Evolutionary conservation across 176 grass and related monocot genomes (phyloP), one percentile per base, ranked within the genome.

Genomic region (Avena eriantha): DNA sequence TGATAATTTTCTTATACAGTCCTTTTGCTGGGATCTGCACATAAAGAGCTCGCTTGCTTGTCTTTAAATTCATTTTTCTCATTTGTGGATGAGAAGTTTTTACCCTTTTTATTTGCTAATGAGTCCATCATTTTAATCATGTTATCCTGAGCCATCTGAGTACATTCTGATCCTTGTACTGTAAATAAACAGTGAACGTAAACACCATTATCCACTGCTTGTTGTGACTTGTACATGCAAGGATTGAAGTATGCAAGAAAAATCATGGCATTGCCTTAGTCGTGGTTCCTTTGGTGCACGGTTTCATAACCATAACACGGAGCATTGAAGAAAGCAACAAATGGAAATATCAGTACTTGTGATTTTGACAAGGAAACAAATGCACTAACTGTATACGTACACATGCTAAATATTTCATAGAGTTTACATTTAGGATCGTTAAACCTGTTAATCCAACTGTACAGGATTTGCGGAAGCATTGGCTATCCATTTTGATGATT

Each of bases 401-500:
- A 59, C 78, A 45, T 77, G 57, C 39, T 80, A 84, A 74, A 46
- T 84, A 15, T 48, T 91, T 60, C 76, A 87, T 66, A 51, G 2
- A 76, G 56, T 48, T 80, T 84, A 78, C 26, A 35, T 60, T 60
- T 84, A 60, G 19, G 33, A 61, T 48, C 69, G 14, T 53, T 50
- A 84, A 69, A 76, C 29, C 8, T 83, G 17, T 61, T 76, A 87
- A 69, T 51, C 24, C 12, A 24, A 84, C 41, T 69, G 5, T 90
- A 72, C 90, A 98, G 96, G 96, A 98, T 91, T 85, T 98, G 80
- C 90, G 93, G 21, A 98, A 95, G 86, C 89, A 98, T 71, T 98
- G 96, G 96, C 71, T 98, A 46, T 93, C 93, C 79, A 98, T 96
- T 57, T 92, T 98, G 86, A 98, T 98, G 93, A 98, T 98, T 82